Conservation (phyloP, 108 stramenopile genomes). For the Pseudonitzschia delicatissima region DNA sequence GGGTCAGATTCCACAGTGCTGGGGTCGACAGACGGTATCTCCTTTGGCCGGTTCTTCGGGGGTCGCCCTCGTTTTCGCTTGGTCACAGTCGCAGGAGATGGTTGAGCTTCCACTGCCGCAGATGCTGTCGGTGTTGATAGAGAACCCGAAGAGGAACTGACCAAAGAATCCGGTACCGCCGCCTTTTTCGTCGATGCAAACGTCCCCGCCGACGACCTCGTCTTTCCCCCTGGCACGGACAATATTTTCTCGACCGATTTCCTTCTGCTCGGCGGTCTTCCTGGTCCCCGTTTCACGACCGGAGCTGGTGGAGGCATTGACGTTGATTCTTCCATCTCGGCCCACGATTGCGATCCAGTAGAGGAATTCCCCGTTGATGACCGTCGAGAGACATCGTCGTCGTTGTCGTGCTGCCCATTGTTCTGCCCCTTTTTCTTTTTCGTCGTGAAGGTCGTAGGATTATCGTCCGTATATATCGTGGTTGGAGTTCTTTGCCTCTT, state of each 20-base stretch:
- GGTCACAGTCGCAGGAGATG: conserved; percentile 11
- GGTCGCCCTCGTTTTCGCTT: conserved; percentile 32
- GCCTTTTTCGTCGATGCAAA: background rate
- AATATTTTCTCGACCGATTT: too few relatives aligned
- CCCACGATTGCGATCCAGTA: too few relatives aligned
- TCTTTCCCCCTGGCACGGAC: conserved; percentile 10
- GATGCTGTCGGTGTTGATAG: background rate
- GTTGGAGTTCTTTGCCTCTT: conserved; percentile 41
- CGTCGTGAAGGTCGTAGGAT: conserved; percentile 53
- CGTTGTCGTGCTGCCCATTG: conserved; percentile 5
- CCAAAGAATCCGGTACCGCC: background rate
- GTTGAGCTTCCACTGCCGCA: background rate
- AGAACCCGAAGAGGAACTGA: too few relatives aligned
- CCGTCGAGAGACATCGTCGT: background rate
- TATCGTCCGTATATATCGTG: conserved; percentile 50
- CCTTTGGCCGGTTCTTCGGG: conserved; percentile 20
- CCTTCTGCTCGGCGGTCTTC: conserved; percentile 15
- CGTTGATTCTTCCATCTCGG: background rate
- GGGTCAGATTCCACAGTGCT: too few relatives aligned
- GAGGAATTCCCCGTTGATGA: too few relatives aligned
- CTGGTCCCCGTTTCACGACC: conserved; percentile 19
- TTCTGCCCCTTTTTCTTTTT: conserved; percentile 22
- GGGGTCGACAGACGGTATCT: background rate
- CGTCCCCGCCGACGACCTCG: background rate
- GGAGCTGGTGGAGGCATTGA: conserved; percentile 5